Percentiles rank a stretch among this genome's conserved stretches.
Conservation (phyloP, 441 rosid genomes). For the Adansonia gregorii region DNA sequence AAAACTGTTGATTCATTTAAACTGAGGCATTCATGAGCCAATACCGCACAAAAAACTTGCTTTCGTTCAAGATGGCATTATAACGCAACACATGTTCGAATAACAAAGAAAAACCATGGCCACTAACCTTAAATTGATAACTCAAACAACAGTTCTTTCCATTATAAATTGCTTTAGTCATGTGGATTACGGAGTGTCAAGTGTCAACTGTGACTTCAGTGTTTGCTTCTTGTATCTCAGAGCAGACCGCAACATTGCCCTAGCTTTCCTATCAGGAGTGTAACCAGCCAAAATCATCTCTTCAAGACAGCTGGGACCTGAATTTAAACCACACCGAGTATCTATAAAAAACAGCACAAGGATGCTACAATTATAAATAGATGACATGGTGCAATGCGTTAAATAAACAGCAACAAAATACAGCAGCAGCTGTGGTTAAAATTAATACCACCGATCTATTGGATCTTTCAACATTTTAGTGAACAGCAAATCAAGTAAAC, state of each 20-base stretch:
- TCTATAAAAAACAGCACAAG: slow-evolving; percentile 7
- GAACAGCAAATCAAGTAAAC: not conserved
- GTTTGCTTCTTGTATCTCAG: slow-evolving; percentile 85
- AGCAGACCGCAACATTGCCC: slow-evolving; percentile 96
- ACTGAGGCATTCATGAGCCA: not conserved
- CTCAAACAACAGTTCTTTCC: slow-evolving; percentile 4
- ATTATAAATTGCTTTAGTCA: slow-evolving; percentile 21
- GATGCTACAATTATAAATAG: slow-evolving; percentile 3
- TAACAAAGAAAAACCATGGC: slow-evolving; percentile 12
- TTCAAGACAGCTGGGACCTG: slow-evolving; percentile 91
- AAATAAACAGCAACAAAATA: no score
- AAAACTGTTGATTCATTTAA: not conserved
- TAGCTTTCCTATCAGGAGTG: slow-evolving; percentile 90
- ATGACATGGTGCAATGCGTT: not conserved
- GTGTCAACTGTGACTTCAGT: slow-evolving; percentile 44
- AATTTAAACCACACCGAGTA: slow-evolving; percentile 27
- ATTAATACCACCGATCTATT: not conserved
- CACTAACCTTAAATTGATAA: slow-evolving; percentile 37
- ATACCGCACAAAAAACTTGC: not conserved
- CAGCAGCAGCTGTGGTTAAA: not conserved
- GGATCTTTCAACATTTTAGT: not conserved
- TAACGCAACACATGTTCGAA: not conserved
- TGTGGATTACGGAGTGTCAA: slow-evolving; percentile 17
- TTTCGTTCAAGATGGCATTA: not conserved
- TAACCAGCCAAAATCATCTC: slow-evolving; percentile 91